These are phyloP conservation scores for Phlebiopsis gigantea DNA, from an alignment of 768 basidiomycete species.

Conservation along the genomic window DNA sequence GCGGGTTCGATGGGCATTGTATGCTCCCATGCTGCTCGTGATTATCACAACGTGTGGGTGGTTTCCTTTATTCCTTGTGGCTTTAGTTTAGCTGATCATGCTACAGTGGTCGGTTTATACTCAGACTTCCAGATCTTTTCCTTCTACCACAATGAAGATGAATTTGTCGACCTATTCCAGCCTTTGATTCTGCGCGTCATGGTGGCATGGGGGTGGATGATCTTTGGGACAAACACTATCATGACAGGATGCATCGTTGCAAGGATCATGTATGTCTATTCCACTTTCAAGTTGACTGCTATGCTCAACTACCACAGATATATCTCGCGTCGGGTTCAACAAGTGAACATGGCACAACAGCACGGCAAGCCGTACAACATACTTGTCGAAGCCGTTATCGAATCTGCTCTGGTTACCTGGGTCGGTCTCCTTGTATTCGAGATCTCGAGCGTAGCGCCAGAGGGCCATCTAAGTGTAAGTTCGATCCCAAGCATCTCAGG, in stretches of 20 bases:
- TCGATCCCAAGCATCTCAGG: background rate
- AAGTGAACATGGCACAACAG: background rate
- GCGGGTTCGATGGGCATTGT: conserved; percentile 16
- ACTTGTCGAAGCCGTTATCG: conserved; percentile 16
- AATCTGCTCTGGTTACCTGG: conserved; percentile 22
- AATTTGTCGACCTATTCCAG: background rate
- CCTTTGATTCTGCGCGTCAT: conserved; percentile 15
- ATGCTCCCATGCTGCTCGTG: conserved; percentile 10
- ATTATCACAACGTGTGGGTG: conserved; percentile 15
- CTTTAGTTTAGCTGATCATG: background rate
- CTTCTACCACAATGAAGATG: background rate
- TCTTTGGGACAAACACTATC: conserved; percentile 18
- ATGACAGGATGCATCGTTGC: conserved; percentile 20
- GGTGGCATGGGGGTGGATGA: conserved; percentile 23
- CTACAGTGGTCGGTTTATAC: conserved; percentile 5
- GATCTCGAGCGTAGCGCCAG: conserved; percentile 16
- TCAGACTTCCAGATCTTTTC: background rate
- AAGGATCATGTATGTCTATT: conserved; percentile 15
- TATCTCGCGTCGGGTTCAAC: background rate
- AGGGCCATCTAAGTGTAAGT: conserved; percentile 15
- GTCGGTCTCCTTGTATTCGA: conserved; percentile 18
- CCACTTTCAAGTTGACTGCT: background rate
- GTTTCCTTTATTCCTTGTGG: background rate
- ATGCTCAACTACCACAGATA: background rate
- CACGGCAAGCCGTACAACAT: background rate